Base-by-base conservation (phyloP, 2,329 filamentous ascomycete species). In the Hypomyces rosellus region DNA sequence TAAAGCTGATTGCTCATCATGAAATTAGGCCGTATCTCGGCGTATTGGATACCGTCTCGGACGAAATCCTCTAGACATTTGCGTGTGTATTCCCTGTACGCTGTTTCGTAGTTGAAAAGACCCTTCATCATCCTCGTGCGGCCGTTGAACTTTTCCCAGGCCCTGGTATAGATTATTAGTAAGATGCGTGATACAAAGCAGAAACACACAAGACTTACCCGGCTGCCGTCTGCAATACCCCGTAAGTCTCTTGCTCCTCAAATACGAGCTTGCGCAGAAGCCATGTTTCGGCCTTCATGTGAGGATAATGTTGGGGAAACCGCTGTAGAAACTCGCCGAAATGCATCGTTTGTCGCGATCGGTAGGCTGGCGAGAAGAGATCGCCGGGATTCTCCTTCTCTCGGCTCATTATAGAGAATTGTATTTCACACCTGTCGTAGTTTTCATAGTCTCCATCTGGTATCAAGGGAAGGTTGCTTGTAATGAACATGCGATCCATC, bases 61-160 rank as follows among this genome's bases (percentile, higher is more conserved):
- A 81, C 75, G 63, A 88, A 82, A 53, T 81, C 77, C 51, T 82
- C 69, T 11, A 87, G 77, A 16, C 80, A 81, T 3, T 69, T 63
- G 9, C 71, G 68, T 2, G 83, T 85, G 57, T 88, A 88, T 62
- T 67, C 70, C 43, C 71, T 69, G 60, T 82, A 87, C 3, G 82
- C 81, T 3, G 70, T 73, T 60, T 81, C 76, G 57, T 87, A 87
- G 61, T 84, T 85, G 59, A 87, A 77, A 0, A 88, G 70, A 0
- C 85, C 85, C 61, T 88, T 88, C 76, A 88, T 86, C 70, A 85
- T 84, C 45, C 82, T 75, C 3, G 85, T 88, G 4, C 83, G 75
- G 45, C 77, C 75, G 55, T 87, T 86, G 65, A 89, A 90, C 58
- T 75, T 76, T 51, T 74, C 69, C 79, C 79, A 82, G 6, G 75